A percentile compares a stretch with the other conserved stretches of the same genome.
phyloP scores from a whole-genome alignment of 495 filamentous ascomycete species.

The Aspergillus sclerotioniger region DNA sequence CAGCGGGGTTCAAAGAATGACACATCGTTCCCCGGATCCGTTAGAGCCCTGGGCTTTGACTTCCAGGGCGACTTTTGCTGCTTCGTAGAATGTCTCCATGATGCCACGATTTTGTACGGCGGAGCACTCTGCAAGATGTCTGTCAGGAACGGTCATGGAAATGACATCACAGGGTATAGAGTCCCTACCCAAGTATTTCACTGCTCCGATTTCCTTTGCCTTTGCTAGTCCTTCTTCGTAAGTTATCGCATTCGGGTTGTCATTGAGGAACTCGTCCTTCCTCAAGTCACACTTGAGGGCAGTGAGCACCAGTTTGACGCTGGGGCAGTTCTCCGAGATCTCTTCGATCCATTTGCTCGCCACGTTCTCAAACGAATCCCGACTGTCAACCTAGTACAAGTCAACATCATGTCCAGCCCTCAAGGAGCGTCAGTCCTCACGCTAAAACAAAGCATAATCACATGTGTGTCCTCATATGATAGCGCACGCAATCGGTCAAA shows the following conservation, averaged over 20 bases:
- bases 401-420: constrained; percentile 13
- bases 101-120: constrained; percentile 96
- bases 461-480: constrained; percentile 96
- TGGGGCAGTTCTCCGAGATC: constrained; percentile 95
- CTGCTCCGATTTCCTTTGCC: constrained; percentile 79
- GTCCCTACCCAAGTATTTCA: constrained; percentile 78
- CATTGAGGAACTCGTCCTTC: constrained; percentile 61
- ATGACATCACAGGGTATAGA: not conserved
- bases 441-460: constrained; percentile 97
- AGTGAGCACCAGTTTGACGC: constrained; percentile 91
- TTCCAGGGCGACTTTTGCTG: constrained; percentile 89
- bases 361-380: constrained; percentile 95
- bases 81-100: constrained; percentile 97
- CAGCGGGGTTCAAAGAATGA: constrained; percentile 30
- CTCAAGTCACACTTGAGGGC: constrained; percentile 96
- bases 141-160: constrained; percentile 3
- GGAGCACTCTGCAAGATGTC: constrained; percentile 76
- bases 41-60: constrained; percentile 62
- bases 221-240: constrained; percentile 93
- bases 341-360: constrained; percentile 97
- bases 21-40: constrained; percentile 27
- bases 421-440: constrained; percentile 36
- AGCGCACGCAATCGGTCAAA: constrained; percentile 94
- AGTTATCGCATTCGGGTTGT: constrained; percentile 68
- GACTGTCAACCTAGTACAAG: constrained; percentile 69